These are phyloP conservation scores for Aspergillus candidus DNA, from an alignment of 2,329 filamentous ascomycete genomes.

Conservation along the genomic window DNA sequence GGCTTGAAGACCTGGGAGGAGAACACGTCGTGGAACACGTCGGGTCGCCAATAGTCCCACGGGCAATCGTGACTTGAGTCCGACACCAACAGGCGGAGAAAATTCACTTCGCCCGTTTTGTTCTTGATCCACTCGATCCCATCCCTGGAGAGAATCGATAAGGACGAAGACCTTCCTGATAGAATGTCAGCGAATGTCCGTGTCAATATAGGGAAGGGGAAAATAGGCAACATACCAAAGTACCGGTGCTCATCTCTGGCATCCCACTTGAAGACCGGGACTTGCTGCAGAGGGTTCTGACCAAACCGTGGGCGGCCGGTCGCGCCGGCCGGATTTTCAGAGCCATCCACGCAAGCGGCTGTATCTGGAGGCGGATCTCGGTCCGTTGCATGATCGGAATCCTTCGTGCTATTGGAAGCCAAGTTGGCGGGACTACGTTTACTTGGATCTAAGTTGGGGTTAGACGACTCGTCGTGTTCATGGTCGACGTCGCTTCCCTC, in stretches of 20 bases:
- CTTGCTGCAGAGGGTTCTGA: slow-evolving; percentile 50
- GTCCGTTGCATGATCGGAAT: neutral
- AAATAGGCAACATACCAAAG: slow-evolving; percentile 44
- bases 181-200: neutral
- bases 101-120: slow-evolving; percentile 86
- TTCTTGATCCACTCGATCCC: slow-evolving; percentile 96
- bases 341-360: neutral
- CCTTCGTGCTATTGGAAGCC: neutral
- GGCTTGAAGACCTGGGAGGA: slow-evolving; percentile 71
- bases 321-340: slow-evolving; percentile 13
- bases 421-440: slow-evolving; percentile 1
- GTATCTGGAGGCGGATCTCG: neutral
- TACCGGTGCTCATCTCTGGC: slow-evolving; percentile 86
- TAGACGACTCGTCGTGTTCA: slow-evolving; percentile 41
- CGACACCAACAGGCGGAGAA: slow-evolving; percentile 78
- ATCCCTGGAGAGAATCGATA: slow-evolving; percentile 93
- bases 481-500: slow-evolving; percentile 9
- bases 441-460: slow-evolving; percentile 1
- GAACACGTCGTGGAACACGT: slow-evolving; percentile 89
- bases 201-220: neutral
- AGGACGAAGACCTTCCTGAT: slow-evolving; percentile 85
- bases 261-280: slow-evolving; percentile 79
- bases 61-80: slow-evolving; percentile 79
- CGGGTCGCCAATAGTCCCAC: slow-evolving; percentile 92
- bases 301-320: slow-evolving; percentile 30